Evolutionary conservation across 148 eudicot species (phyloP).

Genomic region (Nepenthes mirabilis): DNA sequence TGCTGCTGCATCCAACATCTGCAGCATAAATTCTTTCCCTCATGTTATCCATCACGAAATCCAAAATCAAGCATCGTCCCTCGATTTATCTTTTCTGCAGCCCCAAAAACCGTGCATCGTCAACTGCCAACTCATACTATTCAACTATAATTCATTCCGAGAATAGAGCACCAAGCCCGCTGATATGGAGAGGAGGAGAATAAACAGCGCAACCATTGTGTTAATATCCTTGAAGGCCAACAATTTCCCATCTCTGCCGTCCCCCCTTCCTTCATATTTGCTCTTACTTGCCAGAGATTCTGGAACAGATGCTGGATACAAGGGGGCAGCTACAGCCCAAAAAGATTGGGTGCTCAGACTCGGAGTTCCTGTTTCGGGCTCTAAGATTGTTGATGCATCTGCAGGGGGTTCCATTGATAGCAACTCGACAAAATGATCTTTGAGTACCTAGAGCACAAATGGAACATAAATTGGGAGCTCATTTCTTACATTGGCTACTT

Average conservation of each 20-base stretch:
- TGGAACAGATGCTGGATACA: constrained; percentile 11
- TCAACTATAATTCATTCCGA: constrained; percentile 15
- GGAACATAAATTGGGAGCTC: neutral
- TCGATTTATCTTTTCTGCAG: no score
- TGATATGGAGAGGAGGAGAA: constrained; percentile 43
- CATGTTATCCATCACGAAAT: no score
- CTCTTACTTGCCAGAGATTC: constrained; percentile 9
- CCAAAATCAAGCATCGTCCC: no score
- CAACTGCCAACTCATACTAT: neutral
- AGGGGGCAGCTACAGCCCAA: constrained; percentile 39
- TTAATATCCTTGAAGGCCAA: constrained; percentile 12
- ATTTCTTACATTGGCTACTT: no score
- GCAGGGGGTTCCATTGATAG: constrained; percentile 57
- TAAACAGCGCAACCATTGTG: constrained; percentile 22
- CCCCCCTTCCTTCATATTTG: neutral
- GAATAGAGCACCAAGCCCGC: constrained; percentile 30
- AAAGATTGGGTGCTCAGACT: constrained; percentile 34
- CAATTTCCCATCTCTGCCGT: constrained; percentile 9
- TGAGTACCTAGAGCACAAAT: constrained; percentile 31
- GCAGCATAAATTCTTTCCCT: no score
- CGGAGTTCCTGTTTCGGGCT: constrained; percentile 46
- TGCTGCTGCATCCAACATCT: no score
- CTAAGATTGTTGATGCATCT: constrained; percentile 38
- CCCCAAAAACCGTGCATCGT: no score
- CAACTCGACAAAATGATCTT: constrained; percentile 65